Evolutionary conservation across 441 rosid species (phyloP), one percentile per base, ranked within the genome.

Genomic region (Erysimum pusillum): DNA sequence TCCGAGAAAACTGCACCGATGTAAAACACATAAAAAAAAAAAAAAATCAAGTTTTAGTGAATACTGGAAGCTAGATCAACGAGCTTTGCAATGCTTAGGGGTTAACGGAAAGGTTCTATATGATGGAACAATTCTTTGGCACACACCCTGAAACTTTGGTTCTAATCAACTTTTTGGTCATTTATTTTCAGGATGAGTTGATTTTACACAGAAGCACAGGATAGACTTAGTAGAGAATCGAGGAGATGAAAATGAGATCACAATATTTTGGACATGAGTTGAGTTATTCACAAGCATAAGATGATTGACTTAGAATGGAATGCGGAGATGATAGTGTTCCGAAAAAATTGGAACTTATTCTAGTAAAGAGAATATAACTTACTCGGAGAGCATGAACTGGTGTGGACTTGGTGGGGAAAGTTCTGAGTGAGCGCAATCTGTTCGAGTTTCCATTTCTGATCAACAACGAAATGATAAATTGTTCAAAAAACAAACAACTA

Each of bases 301-400:
- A 17, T 52, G 18, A 25, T 25, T 25, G 6, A 46, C n/a, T 49
- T 41, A 32, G 41, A 42, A 58, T 17, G 35, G 32, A 58, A 39
- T 51, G 41, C 12, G 49, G 36, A 58, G 32, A 41, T 28, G 25
- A 54, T 2, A 5, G 25, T 25, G 6, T 70, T 36, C 22, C 13
- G 28, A 18, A 12, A 51, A 12, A 25, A 38, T 11, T 57, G 66
- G 18, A 49, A 17, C 12, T 65, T 53, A 39, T 25, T n/a, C 35
- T 9, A 44, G 13, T 71, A 18, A 63, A 63, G 52, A 69, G 42
- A 11, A 38, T 2, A 28, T 53, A 35, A 48, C 76, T 85, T 88
- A 91, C 97, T 86, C 83, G 94, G 73, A 91, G 81, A 39, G 88
- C 46, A 61, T 88, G 85, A 60, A 96, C 99, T 1, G 98, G 98